phyloP scores from a whole-genome alignment of 2,329 filamentous ascomycete genomes.

The Mycosphaerelloides madeirae region DNA sequence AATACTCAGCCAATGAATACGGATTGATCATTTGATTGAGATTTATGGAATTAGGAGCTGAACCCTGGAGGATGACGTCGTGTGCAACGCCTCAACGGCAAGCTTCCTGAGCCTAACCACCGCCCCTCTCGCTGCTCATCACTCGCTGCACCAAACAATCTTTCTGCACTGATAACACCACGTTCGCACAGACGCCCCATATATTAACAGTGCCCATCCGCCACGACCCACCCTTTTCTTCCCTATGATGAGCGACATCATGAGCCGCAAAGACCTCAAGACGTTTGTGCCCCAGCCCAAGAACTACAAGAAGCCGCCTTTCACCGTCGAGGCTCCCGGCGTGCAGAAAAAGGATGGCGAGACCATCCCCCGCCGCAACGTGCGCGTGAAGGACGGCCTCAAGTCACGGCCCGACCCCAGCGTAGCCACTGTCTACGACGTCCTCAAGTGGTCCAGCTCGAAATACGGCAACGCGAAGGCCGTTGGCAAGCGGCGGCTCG shows the following conservation, averaged over 20 bases:
- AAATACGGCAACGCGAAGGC: constrained; percentile 51
- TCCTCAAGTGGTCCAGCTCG: constrained; percentile 64
- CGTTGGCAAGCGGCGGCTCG: constrained; percentile 63
- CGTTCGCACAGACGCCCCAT: too few species aligned
- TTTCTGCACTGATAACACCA: too few species aligned
- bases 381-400: constrained; percentile 65
- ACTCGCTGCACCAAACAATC: too few species aligned
- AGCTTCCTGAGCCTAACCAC: too few species aligned
- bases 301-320: constrained; percentile 61
- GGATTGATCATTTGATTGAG: too few species aligned
- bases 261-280: constrained; percentile 42
- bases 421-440: constrained; percentile 72
- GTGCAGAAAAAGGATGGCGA: constrained; percentile 69
- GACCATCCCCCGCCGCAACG: constrained; percentile 75
- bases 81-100: too few species aligned
- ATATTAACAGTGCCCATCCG: too few species aligned
- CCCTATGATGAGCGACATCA: constrained; percentile 30
- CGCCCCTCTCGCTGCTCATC: too few species aligned
- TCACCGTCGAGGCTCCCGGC: constrained; percentile 67
- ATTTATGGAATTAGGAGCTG: too few species aligned
- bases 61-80: too few species aligned
- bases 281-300: constrained; percentile 46
- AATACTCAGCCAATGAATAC: too few species aligned
- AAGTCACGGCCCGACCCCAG: constrained; percentile 61
- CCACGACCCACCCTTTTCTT: too few species aligned